Base-by-base conservation (phyloP, 2,329 filamentous ascomycete genomes). In the Calonectria fujianensis region DNA sequence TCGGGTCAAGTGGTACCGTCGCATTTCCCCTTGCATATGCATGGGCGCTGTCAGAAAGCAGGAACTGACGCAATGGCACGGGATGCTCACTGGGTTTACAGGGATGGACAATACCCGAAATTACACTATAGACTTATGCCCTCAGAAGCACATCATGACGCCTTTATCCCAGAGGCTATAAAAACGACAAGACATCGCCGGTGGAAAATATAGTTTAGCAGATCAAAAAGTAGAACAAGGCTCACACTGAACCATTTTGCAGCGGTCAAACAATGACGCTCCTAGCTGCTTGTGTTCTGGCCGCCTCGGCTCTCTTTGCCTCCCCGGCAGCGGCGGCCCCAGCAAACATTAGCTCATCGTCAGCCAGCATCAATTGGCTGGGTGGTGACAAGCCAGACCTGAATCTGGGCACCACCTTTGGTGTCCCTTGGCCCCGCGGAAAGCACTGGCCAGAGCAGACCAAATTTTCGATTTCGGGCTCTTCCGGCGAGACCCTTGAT, bases 361-460 rank as follows among this genome's bases (percentile, higher is more conserved):
- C 79, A 4, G 78, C 73, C 13, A 81, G 74, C 31, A 84, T 87
- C 16, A 81, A 79, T 50, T 89, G 87, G 87, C 80, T 89, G 7
- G 86, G 85, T 14, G 80, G 83, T 18, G 80, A 83, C 10, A 82
- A 82, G 16, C 86, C 87, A 0, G 74, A 77, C 2, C 77, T 82
- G 64, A 83, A 80, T 41, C 65, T 79, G 0, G 87, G 87, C 10
- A 83, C 84, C 0, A 88, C 87, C 0, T 88, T 88, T 74, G 87
- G 87, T 2, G 77, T 88, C 2, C 87, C 87, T 0, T 87, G 85
- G 87, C 83, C 86, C 2, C 81, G 83, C 27, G 86, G 86, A 5
- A 85, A 85, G 59, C 83, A 85, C 74, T 80, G 74, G 10, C 79
- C 84, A 3, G 82, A 86, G 16, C 76, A 80, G n/a, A 87, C 85